Evolutionary conservation across 2,329 filamentous ascomycete species (phyloP).

Genomic region (Cordyceps farinosa): DNA sequence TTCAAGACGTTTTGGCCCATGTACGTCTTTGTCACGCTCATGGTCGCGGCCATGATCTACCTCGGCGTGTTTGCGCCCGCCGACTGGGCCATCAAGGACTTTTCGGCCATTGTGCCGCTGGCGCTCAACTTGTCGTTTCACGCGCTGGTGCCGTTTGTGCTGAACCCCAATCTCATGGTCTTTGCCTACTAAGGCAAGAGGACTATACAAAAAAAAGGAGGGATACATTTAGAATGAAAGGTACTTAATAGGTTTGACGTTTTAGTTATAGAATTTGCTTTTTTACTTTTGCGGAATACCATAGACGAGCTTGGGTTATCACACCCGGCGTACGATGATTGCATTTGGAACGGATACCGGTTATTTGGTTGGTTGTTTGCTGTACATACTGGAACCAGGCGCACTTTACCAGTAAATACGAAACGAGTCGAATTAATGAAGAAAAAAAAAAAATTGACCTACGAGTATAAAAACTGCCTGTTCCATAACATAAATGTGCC

Average conservation of each 20-base stretch:
- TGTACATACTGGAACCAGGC: background rate
- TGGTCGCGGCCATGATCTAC: conserved; percentile 48
- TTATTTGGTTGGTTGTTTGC: background rate
- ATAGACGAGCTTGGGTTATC: background rate
- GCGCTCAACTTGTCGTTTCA: conserved; percentile 49
- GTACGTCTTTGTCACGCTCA: conserved; percentile 46
- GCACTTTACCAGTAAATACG: background rate
- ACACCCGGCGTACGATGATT: background rate
- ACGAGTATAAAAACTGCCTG: background rate
- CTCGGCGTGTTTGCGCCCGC: conserved; percentile 45
- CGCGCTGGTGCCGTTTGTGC: conserved; percentile 54
- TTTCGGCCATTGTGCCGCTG: conserved; percentile 60
- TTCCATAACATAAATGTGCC: background rate
- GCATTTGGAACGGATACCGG: background rate
- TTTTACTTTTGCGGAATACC: background rate
- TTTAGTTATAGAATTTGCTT: background rate
- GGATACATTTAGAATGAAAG: background rate
- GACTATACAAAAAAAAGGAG: background rate
- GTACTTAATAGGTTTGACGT: background rate
- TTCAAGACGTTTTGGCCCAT: conserved; percentile 51
- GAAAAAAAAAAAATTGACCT: background rate
- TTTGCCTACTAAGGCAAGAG: conserved; percentile 15
- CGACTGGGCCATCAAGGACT: conserved; percentile 54
- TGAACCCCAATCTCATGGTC: conserved; percentile 59
- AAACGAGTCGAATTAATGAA: background rate